Evolutionary conservation across 2,329 filamentous ascomycete species (phyloP), one percentile per base, ranked within the genome.

Genomic region (Cladophialophora immunda): DNA sequence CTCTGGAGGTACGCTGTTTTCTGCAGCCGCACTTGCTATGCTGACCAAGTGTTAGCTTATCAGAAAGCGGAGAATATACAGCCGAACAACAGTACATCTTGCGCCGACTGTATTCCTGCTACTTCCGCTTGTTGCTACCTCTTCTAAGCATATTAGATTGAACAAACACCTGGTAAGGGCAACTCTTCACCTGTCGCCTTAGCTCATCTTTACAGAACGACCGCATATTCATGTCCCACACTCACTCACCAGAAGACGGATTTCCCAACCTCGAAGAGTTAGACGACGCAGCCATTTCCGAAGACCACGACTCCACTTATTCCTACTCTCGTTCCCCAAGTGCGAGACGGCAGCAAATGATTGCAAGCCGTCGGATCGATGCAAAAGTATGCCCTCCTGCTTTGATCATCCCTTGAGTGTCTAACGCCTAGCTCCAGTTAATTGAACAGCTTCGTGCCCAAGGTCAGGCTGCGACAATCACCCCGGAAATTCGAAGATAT

Each of bases 171-270:
- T 84, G 53, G 81, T 83, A 67, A 29, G 60, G 25, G 38, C 30
- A 19, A 30, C 38, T 19, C 17, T 45, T 34, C 36, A n/a, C 11
- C 19, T 17, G 29, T 11, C 27, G 15, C 36, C 7, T 57, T 5
- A 45, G 30, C 64, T 74, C 57, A 73, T 30, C 3, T 29, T 22
- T 62, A 9, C 67, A 83, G 78, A 96, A 93, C 73, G 93, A 98
- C 66, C 88, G 92, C 70, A 90, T 98, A 71, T 92, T 93, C 76
- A 89, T 98, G 65, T 94, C 92, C 0, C 94, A 98, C 77, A 92
- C 89, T 81, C 93, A 98, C 74, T 86, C 90, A 65, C 83, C 86
- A 3, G 82, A 84, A 1, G 88, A 94, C 75, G 92, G 90, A 0
- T 90, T 93, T 68, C 84, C 89, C 4, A 91, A 95, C 70, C 78